A percentile compares a stretch with the other conserved stretches of the same genome.
These are phyloP conservation scores for Tulasnella sp. DNA, from an alignment of 768 basidiomycete species.

Conservation along the genomic window DNA sequence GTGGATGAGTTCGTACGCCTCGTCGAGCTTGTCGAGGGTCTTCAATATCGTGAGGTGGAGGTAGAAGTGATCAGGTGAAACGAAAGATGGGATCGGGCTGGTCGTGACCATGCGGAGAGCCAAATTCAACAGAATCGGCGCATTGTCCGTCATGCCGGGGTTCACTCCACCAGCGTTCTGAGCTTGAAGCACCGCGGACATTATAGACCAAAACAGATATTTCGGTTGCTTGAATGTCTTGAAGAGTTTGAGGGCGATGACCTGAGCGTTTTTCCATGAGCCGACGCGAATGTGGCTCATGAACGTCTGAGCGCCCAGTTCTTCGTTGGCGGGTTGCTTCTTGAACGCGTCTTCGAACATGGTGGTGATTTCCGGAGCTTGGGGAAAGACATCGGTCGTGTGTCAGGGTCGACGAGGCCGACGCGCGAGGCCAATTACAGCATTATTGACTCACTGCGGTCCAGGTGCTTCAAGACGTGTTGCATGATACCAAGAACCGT, in stretches of 20 bases:
- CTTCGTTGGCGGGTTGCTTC: conserved; percentile 68
- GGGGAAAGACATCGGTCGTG: conserved; percentile 6
- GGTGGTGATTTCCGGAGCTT: conserved; percentile 67
- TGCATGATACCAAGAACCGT: conserved; percentile 66
- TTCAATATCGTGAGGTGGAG: conserved; percentile 56
- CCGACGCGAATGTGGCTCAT: conserved; percentile 70
- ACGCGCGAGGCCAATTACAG: not conserved
- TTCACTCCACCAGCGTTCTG: conserved; percentile 9
- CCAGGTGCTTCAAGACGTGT: conserved; percentile 69
- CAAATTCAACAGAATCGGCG: conserved; percentile 55
- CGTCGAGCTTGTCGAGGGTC: conserved; percentile 55
- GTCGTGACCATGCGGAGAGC: conserved; percentile 54
- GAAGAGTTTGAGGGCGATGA: conserved; percentile 68
- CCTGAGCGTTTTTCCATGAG: conserved; percentile 80
- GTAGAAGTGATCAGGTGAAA: conserved; percentile 63
- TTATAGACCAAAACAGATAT: conserved; percentile 75
- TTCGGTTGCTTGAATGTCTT: conserved; percentile 71
- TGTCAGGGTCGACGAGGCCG: not conserved
- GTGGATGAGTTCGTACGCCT: conserved; percentile 56
- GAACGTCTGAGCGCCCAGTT: conserved; percentile 73
- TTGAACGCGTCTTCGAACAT: conserved; percentile 86
- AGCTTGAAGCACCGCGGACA: conserved; percentile 60
- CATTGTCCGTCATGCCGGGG: not conserved
- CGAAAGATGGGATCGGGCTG: conserved; percentile 43
- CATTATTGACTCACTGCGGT: conserved; percentile 38